Conservation (phyloP, 1,284 basidiomycete genomes). For the Inonotus hispidus region DNA sequence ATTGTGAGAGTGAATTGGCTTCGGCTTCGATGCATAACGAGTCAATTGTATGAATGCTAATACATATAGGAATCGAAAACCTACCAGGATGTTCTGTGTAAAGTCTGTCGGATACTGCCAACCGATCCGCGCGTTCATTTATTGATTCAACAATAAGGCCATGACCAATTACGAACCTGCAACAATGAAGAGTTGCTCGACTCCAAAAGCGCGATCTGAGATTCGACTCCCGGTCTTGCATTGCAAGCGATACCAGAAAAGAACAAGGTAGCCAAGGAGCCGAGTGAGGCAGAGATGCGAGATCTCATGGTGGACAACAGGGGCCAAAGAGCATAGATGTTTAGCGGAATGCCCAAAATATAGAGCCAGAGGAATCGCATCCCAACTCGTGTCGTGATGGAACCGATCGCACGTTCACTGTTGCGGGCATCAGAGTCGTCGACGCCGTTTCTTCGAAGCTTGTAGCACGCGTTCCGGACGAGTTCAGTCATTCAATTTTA, state of each 20-base stretch:
- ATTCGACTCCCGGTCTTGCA: conserved; percentile 29
- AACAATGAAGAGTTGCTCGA: conserved; percentile 38
- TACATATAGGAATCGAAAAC: neutral
- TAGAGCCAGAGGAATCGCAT: neutral
- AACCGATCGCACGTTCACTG: neutral
- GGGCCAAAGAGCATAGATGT: neutral
- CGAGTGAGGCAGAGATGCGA: neutral
- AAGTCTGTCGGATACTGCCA: conserved; percentile 42
- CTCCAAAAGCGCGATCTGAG: conserved; percentile 37
- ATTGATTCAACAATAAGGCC: neutral
- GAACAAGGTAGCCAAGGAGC: conserved; percentile 6
- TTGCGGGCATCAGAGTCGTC: neutral
- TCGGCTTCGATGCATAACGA: conserved; percentile 27
- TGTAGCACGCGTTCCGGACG: neutral
- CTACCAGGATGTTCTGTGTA: conserved; percentile 40
- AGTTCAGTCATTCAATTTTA: no score
- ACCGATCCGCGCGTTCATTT: neutral
- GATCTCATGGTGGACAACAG: neutral
- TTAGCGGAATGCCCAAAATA: neutral
- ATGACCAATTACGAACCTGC: conserved; percentile 3
- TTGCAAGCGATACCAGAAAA: neutral
- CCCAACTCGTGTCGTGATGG: neutral
- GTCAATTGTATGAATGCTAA: neutral
- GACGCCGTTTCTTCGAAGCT: neutral
- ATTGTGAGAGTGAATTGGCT: conserved; percentile 50